These are phyloP conservation scores for Pelargonium cotyledonis DNA, from an alignment of 441 rosid genomes.

Conservation along the genomic window DNA sequence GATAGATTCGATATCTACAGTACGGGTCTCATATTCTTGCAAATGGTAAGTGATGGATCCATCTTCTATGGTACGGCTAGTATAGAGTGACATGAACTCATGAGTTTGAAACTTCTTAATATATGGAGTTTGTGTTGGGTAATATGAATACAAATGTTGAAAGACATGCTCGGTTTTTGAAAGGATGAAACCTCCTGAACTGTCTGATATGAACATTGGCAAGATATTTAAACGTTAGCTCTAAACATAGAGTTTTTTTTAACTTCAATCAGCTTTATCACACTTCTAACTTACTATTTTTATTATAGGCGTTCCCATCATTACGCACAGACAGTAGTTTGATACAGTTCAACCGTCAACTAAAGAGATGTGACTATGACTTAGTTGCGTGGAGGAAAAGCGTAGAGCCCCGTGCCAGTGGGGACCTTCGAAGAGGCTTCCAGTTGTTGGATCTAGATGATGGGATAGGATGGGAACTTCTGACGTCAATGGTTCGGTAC, in stretches of 20 bases:
- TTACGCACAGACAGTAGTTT: constrained; percentile 64
- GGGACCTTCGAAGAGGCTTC: constrained; percentile 68
- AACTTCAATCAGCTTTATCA: constrained; percentile 7
- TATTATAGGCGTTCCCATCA: constrained; percentile 63
- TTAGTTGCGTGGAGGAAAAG: constrained; percentile 66
- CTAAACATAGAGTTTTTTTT: neutral
- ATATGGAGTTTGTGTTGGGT: neutral
- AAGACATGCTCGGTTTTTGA: neutral
- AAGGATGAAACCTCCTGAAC: neutral
- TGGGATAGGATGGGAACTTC: constrained; percentile 90
- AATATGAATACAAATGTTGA: neutral
- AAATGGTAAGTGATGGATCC: constrained; percentile 58
- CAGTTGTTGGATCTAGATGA: constrained; percentile 71
- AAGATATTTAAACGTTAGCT: too few species aligned
- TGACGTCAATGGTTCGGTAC: constrained; percentile 82
- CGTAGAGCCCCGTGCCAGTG: constrained; percentile 68
- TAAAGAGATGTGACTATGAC: constrained; percentile 86
- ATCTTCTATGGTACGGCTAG: neutral
- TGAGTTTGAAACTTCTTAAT: neutral
- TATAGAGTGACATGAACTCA: neutral
- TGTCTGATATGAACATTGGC: too few species aligned
- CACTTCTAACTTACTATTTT: constrained; percentile 8
- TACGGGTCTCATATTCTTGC: constrained; percentile 78
- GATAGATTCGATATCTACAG: constrained; percentile 93
- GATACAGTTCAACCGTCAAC: constrained; percentile 84